Evolutionary conservation across 148 eudicot genomes (phyloP).

Genomic region (Dianthus caryophyllus): DNA sequence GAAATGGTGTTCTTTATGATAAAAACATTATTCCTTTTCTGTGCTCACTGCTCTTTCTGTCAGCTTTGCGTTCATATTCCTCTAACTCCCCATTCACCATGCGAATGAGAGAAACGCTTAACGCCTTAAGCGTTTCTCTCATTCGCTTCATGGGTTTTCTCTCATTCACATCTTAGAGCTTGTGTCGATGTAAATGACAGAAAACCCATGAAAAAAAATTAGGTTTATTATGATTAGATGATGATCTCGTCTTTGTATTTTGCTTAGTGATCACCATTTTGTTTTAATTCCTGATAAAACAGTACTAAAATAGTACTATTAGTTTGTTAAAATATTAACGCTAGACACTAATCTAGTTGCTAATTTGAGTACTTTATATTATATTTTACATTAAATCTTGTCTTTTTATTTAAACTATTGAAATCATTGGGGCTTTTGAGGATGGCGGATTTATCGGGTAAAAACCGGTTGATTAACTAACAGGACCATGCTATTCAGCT

Average conservation of each 20-base stretch:
- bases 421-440: constrained; percentile 37
- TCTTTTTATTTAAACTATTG: constrained; percentile 1
- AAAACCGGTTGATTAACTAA: constrained; percentile 20
- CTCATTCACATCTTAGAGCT: not conserved
- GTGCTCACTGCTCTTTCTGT: constrained; percentile 76
- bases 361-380: not conserved
- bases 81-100: not conserved
- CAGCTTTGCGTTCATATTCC: constrained; percentile 25
- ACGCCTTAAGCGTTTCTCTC: not conserved
- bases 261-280: not conserved
- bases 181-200: not conserved
- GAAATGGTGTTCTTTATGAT: constrained; percentile 28
- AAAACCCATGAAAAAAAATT: not conserved
- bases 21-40: constrained; percentile 41
- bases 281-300: constrained; percentile 9
- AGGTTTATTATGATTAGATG: not conserved
- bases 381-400: not conserved
- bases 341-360: not conserved
- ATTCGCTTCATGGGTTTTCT: not conserved
- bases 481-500: constrained; percentile 36
- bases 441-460: constrained; percentile 29
- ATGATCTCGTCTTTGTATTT: not conserved
- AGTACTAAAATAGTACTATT: not conserved
- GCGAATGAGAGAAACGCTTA: constrained; percentile 4
- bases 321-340: no score